These are phyloP conservation scores for Pythium graminicola DNA, from an alignment of 352 stramenopile genomes.

Conservation along the genomic window DNA sequence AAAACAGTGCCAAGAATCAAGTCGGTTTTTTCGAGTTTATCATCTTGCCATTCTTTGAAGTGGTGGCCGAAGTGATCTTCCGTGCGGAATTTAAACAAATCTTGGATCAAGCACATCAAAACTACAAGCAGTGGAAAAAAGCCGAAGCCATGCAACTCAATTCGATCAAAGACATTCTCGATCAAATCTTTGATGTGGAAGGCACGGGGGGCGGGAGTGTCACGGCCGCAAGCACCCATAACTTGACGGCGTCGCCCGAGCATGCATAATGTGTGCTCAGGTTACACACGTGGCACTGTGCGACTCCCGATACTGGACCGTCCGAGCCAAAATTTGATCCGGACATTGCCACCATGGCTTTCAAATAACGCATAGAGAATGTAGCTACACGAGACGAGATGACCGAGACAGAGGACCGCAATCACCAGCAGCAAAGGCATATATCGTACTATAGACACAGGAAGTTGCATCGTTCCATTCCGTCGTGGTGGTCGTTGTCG, in stretches of 20 bases:
- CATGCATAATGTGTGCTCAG: neutral
- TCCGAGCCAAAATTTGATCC: conserved; percentile 64
- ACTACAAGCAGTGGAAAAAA: conserved; percentile 81
- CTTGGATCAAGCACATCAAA: conserved; percentile 71
- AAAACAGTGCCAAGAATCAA: conserved; percentile 83
- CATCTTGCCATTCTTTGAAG: conserved; percentile 75
- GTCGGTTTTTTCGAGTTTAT: conserved; percentile 86
- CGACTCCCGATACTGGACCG: conserved; percentile 15
- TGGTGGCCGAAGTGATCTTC: conserved; percentile 71
- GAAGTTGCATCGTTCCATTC: neutral
- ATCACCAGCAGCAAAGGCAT: conserved; percentile 17
- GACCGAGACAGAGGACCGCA: conserved; percentile 40
- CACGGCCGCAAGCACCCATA: neutral
- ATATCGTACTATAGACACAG: neutral
- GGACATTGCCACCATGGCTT: conserved; percentile 45
- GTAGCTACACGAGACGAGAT: conserved; percentile 59
- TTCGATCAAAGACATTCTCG: conserved; percentile 77
- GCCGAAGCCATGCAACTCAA: conserved; percentile 76
- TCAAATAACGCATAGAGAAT: conserved; percentile 62
- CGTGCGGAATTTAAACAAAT: conserved; percentile 71
- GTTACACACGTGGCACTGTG: conserved; percentile 11
- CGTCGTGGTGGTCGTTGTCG: conserved; percentile 1
- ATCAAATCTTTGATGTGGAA: conserved; percentile 62
- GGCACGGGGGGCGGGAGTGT: conserved; percentile 3
- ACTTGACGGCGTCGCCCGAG: neutral